These are phyloP conservation scores for Iris macrosiphon DNA, from an alignment of 106 monocot species.

Conservation along the genomic window DNA sequence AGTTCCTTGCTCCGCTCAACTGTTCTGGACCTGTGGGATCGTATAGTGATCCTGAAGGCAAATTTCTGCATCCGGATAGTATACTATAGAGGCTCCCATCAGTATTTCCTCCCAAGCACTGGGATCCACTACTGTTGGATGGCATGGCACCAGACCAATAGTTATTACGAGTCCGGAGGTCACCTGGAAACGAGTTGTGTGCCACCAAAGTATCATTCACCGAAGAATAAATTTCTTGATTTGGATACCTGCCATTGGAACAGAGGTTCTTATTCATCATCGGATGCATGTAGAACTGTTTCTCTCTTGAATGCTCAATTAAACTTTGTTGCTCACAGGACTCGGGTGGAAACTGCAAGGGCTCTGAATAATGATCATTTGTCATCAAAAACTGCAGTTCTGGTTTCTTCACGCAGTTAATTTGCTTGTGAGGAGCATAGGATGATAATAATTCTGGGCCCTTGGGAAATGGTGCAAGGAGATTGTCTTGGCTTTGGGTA, in stretches of 20 bases:
- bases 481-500: slow-evolving; percentile 10
- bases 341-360: slow-evolving; percentile 12
- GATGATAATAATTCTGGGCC: slow-evolving; percentile 12
- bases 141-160: slow-evolving; percentile 14
- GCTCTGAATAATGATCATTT: slow-evolving; percentile 8
- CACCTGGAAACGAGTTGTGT: slow-evolving; percentile 38
- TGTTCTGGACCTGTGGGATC: background rate
- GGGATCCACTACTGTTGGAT: slow-evolving; percentile 2
- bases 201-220: slow-evolving; percentile 9
- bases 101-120: slow-evolving; percentile 9
- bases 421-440: slow-evolving; percentile 16
- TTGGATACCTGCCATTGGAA: slow-evolving; percentile 15
- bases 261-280: slow-evolving; percentile 14
- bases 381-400: slow-evolving; percentile 18
- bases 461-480: slow-evolving; percentile 17
- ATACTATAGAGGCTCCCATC: slow-evolving; percentile 33
- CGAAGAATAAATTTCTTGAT: slow-evolving; percentile 17
- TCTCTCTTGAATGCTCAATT: slow-evolving; percentile 10
- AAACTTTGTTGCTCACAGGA: slow-evolving; percentile 23
- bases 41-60: background rate
- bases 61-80: slow-evolving; percentile 14
- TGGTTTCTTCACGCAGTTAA: slow-evolving; percentile 21
- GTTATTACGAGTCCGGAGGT: slow-evolving; percentile 7
- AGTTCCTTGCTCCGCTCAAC: slow-evolving; percentile 5
- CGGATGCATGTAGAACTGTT: slow-evolving; percentile 16